Percentiles rank a stretch among this genome's conserved stretches.
phyloP scores from a whole-genome alignment of 805 yeast genomes.

The Yarrowia sp. region DNA sequence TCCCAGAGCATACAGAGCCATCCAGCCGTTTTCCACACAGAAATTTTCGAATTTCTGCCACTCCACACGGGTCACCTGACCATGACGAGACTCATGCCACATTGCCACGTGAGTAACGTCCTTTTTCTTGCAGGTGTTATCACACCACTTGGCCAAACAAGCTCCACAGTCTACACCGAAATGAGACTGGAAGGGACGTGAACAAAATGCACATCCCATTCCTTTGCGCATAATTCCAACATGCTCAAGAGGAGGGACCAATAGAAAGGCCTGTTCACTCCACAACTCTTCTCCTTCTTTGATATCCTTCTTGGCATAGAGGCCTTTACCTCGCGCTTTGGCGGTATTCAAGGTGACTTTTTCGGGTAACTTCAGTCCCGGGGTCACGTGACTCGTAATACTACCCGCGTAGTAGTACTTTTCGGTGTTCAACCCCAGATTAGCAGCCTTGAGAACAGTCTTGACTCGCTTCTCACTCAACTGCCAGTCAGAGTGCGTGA shows the following conservation, averaged over 20 bases:
- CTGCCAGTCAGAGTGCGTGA: conserved; percentile 59
- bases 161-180: conserved; percentile 40
- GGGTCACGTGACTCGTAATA: conserved; percentile 52
- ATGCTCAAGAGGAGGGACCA: conserved; percentile 67
- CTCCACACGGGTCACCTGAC: conserved; percentile 35
- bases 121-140: conserved; percentile 31
- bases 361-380: conserved; percentile 42
- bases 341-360: conserved; percentile 50
- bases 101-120: conserved; percentile 55
- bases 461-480: conserved; percentile 59
- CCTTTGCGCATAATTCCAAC: conserved; percentile 57
- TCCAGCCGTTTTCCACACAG: conserved; percentile 65
- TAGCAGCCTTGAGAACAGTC: conserved; percentile 53
- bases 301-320: conserved; percentile 52
- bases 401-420: conserved; percentile 52
- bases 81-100: conserved; percentile 51
- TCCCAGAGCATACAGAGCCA: conserved; percentile 64
- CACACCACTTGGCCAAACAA: conserved; percentile 18
- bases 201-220: conserved; percentile 72
- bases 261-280: conserved; percentile 60
- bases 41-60: conserved; percentile 59
- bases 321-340: conserved; percentile 57
- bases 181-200: conserved; percentile 47
- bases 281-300: conserved; percentile 55
- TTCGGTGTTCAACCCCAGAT: conserved; percentile 48